Conservation (phyloP, 1,139 yeast species). For the Taiozyma sp. region DNA sequence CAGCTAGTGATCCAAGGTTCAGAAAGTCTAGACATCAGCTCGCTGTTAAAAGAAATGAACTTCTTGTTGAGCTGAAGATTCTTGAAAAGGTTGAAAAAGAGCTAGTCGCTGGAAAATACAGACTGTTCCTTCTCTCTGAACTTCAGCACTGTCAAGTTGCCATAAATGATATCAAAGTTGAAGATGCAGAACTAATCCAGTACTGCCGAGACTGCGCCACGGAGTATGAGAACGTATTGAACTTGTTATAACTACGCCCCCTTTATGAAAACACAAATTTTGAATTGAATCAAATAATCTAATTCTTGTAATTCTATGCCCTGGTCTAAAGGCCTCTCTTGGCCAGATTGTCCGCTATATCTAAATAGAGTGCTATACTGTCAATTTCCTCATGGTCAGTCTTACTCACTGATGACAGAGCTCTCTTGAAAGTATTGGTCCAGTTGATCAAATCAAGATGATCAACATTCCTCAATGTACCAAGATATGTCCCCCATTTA, state of each 20-base stretch:
- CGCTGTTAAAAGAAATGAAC: slow-evolving; percentile 69
- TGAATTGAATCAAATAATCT: background rate
- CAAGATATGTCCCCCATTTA: slow-evolving; percentile 80
- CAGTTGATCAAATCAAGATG: slow-evolving; percentile 84
- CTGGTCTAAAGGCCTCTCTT: slow-evolving; percentile 42
- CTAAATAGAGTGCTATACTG: slow-evolving; percentile 71
- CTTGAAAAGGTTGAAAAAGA: slow-evolving; percentile 70
- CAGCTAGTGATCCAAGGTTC: slow-evolving; percentile 35
- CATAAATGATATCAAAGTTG: slow-evolving; percentile 17
- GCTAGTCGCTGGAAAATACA: slow-evolving; percentile 65
- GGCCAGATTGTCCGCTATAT: slow-evolving; percentile 68
- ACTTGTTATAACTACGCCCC: background rate
- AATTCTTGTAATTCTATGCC: background rate
- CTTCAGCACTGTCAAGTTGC: slow-evolving; percentile 28
- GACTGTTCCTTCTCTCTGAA: slow-evolving; percentile 69
- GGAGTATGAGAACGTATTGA: slow-evolving; percentile 26
- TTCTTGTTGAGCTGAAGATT: slow-evolving; percentile 66
- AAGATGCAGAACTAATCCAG: slow-evolving; percentile 16
- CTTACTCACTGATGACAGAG: slow-evolving; percentile 12
- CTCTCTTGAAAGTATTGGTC: slow-evolving; percentile 54
- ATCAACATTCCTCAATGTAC: slow-evolving; percentile 74
- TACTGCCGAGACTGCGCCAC: slow-evolving; percentile 30
- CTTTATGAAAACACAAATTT: background rate
- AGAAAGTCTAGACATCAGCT: slow-evolving; percentile 53
- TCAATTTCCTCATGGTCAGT: slow-evolving; percentile 45